Evolutionary conservation across 176 grass and related monocot genomes (phyloP).

Genomic region (Thinopyrum elongatum): DNA sequence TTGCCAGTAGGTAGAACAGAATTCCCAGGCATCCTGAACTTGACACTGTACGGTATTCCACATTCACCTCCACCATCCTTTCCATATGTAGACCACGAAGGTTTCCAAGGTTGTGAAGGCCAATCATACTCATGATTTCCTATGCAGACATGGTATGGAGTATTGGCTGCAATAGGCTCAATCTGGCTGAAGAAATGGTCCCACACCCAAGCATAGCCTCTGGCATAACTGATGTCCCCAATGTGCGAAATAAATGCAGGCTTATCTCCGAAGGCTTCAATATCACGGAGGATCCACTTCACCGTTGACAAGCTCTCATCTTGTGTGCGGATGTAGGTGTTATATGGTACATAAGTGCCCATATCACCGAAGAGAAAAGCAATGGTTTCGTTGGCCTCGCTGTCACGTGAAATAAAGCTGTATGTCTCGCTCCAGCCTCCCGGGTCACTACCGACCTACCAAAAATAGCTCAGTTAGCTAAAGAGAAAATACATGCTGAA

Average conservation of each 20-base stretch:
- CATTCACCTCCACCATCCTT: slow-evolving; percentile 93
- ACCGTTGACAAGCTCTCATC: slow-evolving; percentile 77
- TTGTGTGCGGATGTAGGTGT: slow-evolving; percentile 79
- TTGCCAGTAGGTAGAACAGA: slow-evolving; percentile 73
- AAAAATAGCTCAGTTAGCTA: slow-evolving; percentile 26
- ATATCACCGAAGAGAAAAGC: slow-evolving; percentile 93
- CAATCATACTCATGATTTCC: slow-evolving; percentile 99
- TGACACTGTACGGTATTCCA: slow-evolving; percentile 89
- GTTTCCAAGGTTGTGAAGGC: slow-evolving; percentile 90
- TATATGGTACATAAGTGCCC: slow-evolving; percentile 85
- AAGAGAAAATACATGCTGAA: slow-evolving; percentile 4
- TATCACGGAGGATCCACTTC: slow-evolving; percentile 82
- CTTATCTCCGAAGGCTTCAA: slow-evolving; percentile 83
- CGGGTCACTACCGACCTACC: slow-evolving; percentile 74
- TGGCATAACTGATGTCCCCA: slow-evolving; percentile 94
- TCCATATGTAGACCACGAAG: slow-evolving; percentile 70
- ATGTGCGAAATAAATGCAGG: slow-evolving; percentile 87
- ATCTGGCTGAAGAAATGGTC: slow-evolving; percentile 94
- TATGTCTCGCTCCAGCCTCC: slow-evolving; percentile 75
- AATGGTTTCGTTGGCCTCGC: slow-evolving; percentile 65
- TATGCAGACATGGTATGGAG: slow-evolving; percentile 96
- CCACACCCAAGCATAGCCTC: slow-evolving; percentile 91
- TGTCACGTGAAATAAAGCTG: slow-evolving; percentile 87
- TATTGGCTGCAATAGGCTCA: slow-evolving; percentile 73
- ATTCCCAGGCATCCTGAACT: slow-evolving; percentile 93